phyloP scores from a whole-genome alignment of 2,329 filamentous ascomycete species.

The Waltergamsia citrina region DNA sequence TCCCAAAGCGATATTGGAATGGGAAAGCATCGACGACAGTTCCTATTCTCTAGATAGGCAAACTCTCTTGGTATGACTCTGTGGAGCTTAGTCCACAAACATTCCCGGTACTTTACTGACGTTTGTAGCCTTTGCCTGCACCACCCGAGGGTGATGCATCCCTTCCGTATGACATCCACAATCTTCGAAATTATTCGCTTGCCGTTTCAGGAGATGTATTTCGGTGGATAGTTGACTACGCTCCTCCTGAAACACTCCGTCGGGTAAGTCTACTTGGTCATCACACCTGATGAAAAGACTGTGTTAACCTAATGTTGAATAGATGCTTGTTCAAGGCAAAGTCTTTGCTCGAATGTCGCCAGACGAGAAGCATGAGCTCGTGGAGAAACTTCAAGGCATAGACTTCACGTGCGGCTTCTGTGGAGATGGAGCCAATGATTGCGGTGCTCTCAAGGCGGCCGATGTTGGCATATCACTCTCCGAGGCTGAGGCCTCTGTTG shows the following conservation, averaged over 20 bases:
- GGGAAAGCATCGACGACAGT: conserved; percentile 92
- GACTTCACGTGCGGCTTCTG: conserved; percentile 96
- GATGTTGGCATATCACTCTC: conserved; percentile 96
- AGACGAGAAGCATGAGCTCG: conserved; percentile 95
- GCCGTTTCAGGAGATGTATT: conserved; percentile 92
- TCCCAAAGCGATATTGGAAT: conserved; percentile 63
- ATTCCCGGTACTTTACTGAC: conserved; percentile 2
- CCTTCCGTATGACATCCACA: conserved; percentile 74
- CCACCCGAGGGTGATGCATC: conserved; percentile 69
- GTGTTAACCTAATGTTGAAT: conserved; percentile 4
- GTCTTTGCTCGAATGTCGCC: conserved; percentile 98
- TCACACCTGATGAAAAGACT: not conserved
- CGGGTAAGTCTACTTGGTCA: conserved; percentile 33
- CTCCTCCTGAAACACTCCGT: conserved; percentile 67
- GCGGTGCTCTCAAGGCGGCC: conserved; percentile 89
- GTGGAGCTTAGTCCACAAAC: too few relatives aligned
- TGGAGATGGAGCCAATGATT: conserved; percentile 95
- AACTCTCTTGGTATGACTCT: conserved; percentile 53
- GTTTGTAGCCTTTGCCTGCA: conserved; percentile 54
- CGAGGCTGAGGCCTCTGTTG: conserved; percentile 93
- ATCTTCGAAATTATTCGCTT: conserved; percentile 75
- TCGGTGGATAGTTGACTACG: conserved; percentile 91
- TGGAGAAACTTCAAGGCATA: conserved; percentile 93
- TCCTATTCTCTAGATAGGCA: conserved; percentile 68
- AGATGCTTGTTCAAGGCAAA: conserved; percentile 86